phyloP scores from a whole-genome alignment of 1,284 basidiomycete species.

The Microbotryum scabiosae region DNA sequence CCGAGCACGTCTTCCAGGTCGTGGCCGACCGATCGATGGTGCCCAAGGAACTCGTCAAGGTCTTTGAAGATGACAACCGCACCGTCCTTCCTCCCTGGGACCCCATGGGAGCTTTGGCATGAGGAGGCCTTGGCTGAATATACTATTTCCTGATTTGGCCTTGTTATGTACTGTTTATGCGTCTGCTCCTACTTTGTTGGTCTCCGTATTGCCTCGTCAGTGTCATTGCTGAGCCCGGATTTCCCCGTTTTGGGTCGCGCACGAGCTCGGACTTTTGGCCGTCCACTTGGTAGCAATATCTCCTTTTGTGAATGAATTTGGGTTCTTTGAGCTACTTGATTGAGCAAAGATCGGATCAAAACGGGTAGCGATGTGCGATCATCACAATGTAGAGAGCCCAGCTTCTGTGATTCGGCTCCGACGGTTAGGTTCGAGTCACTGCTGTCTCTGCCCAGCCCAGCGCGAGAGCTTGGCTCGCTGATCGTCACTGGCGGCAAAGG shows the following conservation, averaged over 20 bases:
- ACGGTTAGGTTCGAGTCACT: too few species aligned
- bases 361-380: too few species aligned
- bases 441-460: too few species aligned
- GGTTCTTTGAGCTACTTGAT: too few species aligned
- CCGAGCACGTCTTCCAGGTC: constrained; percentile 77
- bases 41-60: constrained; percentile 65
- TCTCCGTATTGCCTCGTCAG: neutral
- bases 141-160: neutral
- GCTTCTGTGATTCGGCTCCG: too few species aligned
- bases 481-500: too few species aligned
- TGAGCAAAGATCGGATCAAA: too few species aligned
- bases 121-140: neutral
- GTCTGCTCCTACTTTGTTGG: neutral
- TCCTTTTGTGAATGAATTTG: too few species aligned
- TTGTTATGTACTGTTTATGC: neutral
- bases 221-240: neutral
- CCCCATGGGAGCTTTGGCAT: constrained; percentile 32
- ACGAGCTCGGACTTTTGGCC: neutral
- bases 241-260: neutral
- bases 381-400: too few species aligned
- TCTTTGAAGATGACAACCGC: constrained; percentile 61
- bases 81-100: constrained; percentile 65
- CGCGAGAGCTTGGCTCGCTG: too few species aligned
- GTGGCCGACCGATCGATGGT: constrained; percentile 64
- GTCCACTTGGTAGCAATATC: too few species aligned